These are phyloP conservation scores for Fusarium nematophilum DNA, from an alignment of 2,329 filamentous ascomycete species.

Conservation along the genomic window DNA sequence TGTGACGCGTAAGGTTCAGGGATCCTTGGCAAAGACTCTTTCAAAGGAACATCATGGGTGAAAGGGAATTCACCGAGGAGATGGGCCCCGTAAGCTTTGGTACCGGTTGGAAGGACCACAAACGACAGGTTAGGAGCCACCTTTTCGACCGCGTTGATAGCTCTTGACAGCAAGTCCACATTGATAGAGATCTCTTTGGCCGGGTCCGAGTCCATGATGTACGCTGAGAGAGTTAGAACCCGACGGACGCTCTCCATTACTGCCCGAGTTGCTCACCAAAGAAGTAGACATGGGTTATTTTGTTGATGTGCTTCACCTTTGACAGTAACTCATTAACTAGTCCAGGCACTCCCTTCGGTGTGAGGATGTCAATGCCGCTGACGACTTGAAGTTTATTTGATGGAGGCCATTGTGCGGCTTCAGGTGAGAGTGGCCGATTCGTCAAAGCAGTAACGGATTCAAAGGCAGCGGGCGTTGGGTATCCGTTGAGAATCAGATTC, in stretches of 20 bases:
- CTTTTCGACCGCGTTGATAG: slow-evolving; percentile 52
- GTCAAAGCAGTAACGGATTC: slow-evolving; percentile 59
- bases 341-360: slow-evolving; percentile 40
- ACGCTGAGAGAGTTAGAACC: slow-evolving; percentile 39
- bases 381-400: slow-evolving; percentile 48
- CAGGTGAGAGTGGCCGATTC: slow-evolving; percentile 53
- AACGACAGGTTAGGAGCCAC: slow-evolving; percentile 53
- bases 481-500: slow-evolving; percentile 58
- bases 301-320: slow-evolving; percentile 49
- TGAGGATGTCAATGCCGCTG: slow-evolving; percentile 51
- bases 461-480: slow-evolving; percentile 57
- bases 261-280: slow-evolving; percentile 43
- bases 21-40: slow-evolving; percentile 54
- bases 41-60: slow-evolving; percentile 50
- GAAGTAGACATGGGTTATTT: slow-evolving; percentile 58
- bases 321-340: slow-evolving; percentile 48
- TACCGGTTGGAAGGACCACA: slow-evolving; percentile 55
- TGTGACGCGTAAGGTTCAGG: slow-evolving; percentile 54
- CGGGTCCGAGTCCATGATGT: slow-evolving; percentile 50
- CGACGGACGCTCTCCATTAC: too few species aligned
- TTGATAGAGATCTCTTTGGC: slow-evolving; percentile 50
- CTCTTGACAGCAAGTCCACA: slow-evolving; percentile 51
- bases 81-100: slow-evolving; percentile 52
- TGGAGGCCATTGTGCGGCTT: slow-evolving; percentile 45
- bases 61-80: slow-evolving; percentile 45